Conservation (phyloP, 768 basidiomycete genomes). For the Royoungia palumana region DNA sequence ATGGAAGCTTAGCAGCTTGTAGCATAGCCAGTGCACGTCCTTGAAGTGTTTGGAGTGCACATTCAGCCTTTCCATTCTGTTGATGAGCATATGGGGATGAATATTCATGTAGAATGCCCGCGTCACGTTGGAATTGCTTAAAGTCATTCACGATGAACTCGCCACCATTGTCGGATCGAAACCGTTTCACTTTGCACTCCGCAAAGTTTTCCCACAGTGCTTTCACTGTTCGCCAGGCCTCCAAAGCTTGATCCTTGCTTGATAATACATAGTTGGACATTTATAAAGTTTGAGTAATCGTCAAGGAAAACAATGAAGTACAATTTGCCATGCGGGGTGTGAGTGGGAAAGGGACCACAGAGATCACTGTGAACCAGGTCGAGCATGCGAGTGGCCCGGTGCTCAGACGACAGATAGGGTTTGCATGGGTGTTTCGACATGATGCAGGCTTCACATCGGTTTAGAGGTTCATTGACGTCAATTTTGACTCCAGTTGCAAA, state of each 20-base stretch:
- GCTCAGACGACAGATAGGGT: not conserved
- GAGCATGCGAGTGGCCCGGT: conserved; percentile 3
- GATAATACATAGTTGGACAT: not conserved
- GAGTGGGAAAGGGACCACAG: conserved; percentile 24
- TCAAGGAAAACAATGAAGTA: conserved; percentile 20
- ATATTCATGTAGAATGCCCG: no score
- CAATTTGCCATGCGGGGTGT: conserved; percentile 12
- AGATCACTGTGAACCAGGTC: conserved; percentile 27
- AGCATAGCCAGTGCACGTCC: no score
- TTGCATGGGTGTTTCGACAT: not conserved
- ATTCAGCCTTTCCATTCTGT: no score
- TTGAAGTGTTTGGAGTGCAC: no score
- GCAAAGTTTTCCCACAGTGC: not conserved
- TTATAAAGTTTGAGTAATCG: conserved; percentile 4
- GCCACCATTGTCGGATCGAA: conserved; percentile 2
- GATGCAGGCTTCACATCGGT: conserved; percentile 2
- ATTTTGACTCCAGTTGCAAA: no score
- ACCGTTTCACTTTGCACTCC: not conserved
- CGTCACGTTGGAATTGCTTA: no score
- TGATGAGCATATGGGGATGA: no score
- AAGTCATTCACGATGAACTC: no score
- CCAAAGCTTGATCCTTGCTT: conserved; percentile 4
- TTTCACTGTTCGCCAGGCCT: not conserved
- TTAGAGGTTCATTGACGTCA: not conserved
- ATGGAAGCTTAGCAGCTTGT: no score